Percentiles rank a stretch among this genome's conserved stretches.
phyloP scores from a whole-genome alignment of 805 yeast species.

The Jamesozyma lodderae region DNA sequence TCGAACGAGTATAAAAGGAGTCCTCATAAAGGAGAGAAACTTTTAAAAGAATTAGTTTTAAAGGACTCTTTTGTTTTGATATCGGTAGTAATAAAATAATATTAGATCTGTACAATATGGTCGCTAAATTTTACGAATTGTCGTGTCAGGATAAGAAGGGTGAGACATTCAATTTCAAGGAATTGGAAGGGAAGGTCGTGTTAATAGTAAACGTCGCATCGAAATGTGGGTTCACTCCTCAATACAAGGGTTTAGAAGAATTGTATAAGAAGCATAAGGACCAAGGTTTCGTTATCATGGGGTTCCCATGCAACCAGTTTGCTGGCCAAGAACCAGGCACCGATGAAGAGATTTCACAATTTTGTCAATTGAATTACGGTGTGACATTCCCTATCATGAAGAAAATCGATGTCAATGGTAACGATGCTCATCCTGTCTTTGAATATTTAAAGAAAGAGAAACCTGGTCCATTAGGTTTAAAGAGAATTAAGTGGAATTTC shows the following conservation, averaged over 20 bases:
- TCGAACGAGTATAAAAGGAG: no score
- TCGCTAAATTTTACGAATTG: conserved; percentile 35
- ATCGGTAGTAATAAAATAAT: no score
- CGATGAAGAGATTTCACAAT: conserved; percentile 58
- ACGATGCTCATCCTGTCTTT: conserved; percentile 70
- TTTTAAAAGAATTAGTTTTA: no score
- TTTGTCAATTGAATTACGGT: conserved; percentile 75
- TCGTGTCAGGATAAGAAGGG: conserved; percentile 29
- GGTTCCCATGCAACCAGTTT: conserved; percentile 90
- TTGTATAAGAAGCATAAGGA: conserved; percentile 57
- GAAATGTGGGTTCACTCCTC: conserved; percentile 73
- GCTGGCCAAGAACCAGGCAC: conserved; percentile 70
- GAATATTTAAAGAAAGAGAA: conserved; percentile 61
- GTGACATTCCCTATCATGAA: conserved; percentile 84
- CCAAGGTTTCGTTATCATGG: conserved; percentile 58
- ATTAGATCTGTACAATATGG: no score
- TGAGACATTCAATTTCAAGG: conserved; percentile 46
- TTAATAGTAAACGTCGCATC: conserved; percentile 84
- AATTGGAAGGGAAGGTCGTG: conserved; percentile 72
- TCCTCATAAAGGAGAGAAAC: no score
- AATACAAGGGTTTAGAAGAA: conserved; percentile 61
- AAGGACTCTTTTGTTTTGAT: no score
- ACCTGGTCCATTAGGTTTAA: conserved; percentile 57
- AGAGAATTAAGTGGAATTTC: conserved; percentile 71
- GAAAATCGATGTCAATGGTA: conserved; percentile 86